Conservation (phyloP, 192 early-diverging fungal species). For the Podila clonocystis region DNA sequence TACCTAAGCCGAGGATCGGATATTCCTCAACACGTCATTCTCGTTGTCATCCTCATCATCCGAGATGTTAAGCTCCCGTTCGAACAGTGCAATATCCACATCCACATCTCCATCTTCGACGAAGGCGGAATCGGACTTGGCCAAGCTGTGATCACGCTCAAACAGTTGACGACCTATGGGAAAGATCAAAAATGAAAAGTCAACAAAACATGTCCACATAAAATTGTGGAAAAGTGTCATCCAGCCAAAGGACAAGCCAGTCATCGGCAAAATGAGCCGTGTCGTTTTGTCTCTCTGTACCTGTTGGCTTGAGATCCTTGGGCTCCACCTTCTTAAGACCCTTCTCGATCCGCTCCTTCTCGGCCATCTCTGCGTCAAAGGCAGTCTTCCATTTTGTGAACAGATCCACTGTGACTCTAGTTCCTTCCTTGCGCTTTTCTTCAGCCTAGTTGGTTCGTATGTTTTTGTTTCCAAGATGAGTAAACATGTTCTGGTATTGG, state of each 20-base stretch:
- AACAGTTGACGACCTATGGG: conserved; percentile 86
- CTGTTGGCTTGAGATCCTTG: conserved; percentile 58
- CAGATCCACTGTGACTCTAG: conserved; percentile 78
- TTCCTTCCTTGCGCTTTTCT: conserved; percentile 80
- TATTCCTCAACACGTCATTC: conserved; percentile 60
- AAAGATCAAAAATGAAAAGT: neutral
- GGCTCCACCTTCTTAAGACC: conserved; percentile 54
- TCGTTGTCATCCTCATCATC: conserved; percentile 71
- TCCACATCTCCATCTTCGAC: conserved; percentile 89
- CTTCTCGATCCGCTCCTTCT: conserved; percentile 57
- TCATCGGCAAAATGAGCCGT: neutral
- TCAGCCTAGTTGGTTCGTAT: conserved; percentile 64
- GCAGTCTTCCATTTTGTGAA: conserved; percentile 83
- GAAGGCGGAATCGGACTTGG: conserved; percentile 80
- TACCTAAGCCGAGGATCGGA: conserved; percentile 29
- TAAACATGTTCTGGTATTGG: too few species aligned
- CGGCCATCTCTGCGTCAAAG: conserved; percentile 81
- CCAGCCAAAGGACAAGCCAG: too few species aligned
- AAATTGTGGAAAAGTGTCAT: neutral
- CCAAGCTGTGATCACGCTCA: conserved; percentile 88
- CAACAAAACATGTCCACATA: neutral
- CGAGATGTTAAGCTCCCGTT: conserved; percentile 66
- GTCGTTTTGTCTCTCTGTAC: conserved; percentile 10
- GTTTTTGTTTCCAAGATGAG: neutral
- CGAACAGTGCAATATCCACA: conserved; percentile 82